Conservation (phyloP, 495 filamentous ascomycete genomes). For the Hypoxylon trugodes region DNA sequence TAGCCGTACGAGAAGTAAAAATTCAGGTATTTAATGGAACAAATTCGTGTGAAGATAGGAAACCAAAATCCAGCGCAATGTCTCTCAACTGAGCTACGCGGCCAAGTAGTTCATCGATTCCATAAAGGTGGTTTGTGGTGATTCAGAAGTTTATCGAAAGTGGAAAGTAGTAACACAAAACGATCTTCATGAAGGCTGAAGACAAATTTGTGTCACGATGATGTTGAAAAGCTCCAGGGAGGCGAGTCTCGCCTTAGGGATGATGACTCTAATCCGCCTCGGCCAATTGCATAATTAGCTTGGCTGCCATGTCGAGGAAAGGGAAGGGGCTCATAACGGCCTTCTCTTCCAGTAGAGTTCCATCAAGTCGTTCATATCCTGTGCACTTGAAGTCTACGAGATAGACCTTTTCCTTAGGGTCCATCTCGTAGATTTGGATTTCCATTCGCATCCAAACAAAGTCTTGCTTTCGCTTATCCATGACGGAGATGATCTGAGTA, state of each 20-base stretch:
- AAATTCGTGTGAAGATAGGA: constrained; percentile 9
- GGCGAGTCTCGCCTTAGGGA: background rate
- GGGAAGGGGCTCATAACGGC: constrained; percentile 78
- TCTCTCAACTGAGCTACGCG: background rate
- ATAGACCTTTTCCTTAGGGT: constrained; percentile 77
- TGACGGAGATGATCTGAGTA: constrained; percentile 49
- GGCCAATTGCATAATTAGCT: constrained; percentile 78
- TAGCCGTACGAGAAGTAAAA: constrained; percentile 14
- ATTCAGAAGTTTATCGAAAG: background rate
- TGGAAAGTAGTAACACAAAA: background rate
- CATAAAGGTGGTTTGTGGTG: background rate
- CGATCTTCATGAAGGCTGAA: background rate
- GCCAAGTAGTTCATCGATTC: background rate
- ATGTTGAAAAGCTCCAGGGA: constrained; percentile 6
- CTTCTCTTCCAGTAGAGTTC: constrained; percentile 71
- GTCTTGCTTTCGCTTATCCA: constrained; percentile 55
- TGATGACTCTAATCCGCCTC: constrained; percentile 62
- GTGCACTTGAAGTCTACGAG: constrained; percentile 99
- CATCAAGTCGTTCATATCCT: constrained; percentile 84
- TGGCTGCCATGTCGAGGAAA: constrained; percentile 77
- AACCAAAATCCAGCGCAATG: background rate
- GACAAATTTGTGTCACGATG: too few species aligned
- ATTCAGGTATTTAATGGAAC: constrained; percentile 2
- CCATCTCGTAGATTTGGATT: constrained; percentile 96
- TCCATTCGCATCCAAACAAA: constrained; percentile 86